A percentile compares a stretch with the other conserved stretches of the same genome.
Evolutionary conservation across 2,329 filamentous ascomycete genomes (phyloP).

Genomic region (Phaeoacremonium minimum): DNA sequence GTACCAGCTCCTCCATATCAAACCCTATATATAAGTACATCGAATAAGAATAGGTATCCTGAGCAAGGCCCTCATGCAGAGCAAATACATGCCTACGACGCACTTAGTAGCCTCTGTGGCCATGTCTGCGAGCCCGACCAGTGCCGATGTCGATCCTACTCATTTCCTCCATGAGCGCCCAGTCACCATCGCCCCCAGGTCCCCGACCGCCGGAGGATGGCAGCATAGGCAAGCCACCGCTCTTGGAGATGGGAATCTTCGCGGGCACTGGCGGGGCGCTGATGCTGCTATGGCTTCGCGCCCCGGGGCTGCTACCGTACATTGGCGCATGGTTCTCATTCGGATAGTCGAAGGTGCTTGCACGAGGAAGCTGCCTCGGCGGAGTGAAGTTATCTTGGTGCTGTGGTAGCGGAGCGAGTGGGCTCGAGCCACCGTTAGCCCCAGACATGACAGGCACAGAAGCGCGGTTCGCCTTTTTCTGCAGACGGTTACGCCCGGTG

Average conservation of each 20-base stretch:
- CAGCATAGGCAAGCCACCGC: constrained; percentile 33
- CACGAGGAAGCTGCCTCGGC: constrained; percentile 37
- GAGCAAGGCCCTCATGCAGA: too few species aligned
- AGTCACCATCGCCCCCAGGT: constrained; percentile 38
- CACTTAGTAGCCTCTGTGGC: constrained; percentile 5
- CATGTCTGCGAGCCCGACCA: constrained; percentile 49
- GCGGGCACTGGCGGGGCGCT: constrained; percentile 60
- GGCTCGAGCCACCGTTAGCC: constrained; percentile 33
- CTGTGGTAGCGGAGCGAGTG: constrained; percentile 48
- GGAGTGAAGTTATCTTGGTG: constrained; percentile 47
- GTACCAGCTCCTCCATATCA: too few species aligned
- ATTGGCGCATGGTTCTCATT: constrained; percentile 44
- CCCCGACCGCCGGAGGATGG: constrained; percentile 18
- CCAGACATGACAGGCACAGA: constrained; percentile 30
- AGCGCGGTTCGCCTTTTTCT: constrained; percentile 54
- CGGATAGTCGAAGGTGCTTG: constrained; percentile 49
- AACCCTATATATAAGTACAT: too few species aligned
- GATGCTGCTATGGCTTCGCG: constrained; percentile 22
- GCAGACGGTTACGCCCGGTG: constrained; percentile 54
- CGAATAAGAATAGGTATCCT: too few species aligned
- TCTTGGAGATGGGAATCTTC: constrained; percentile 59
- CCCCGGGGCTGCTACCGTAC: constrained; percentile 22
- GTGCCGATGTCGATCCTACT: constrained; percentile 62
- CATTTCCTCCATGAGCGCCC: constrained; percentile 68
- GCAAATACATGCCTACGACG: too few species aligned